phyloP scores from a whole-genome alignment of 306 rosid species.

The Crataegus laevigata region DNA sequence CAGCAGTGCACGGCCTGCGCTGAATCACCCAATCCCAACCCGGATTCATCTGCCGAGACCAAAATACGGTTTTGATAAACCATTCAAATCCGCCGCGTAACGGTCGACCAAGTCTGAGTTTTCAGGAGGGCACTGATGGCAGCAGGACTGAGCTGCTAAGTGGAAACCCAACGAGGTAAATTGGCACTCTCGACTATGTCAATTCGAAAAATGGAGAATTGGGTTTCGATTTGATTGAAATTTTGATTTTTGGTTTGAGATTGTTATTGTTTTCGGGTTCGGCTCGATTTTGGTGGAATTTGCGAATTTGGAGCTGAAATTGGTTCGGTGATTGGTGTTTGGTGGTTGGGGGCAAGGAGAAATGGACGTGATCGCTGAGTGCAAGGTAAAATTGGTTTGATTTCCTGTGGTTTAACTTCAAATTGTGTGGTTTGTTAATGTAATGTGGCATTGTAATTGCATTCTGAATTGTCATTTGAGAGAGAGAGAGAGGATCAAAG shows the following conservation, averaged over 20 bases:
- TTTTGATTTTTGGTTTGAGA: background rate
- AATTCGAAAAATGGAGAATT: too few species aligned
- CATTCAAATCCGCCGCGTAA: background rate
- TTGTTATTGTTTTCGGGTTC: background rate
- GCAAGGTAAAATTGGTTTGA: constrained; percentile 4
- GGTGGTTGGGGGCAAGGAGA: background rate
- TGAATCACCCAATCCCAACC: background rate
- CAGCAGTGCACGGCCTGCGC: background rate
- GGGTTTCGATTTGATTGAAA: background rate
- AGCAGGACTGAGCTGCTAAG: background rate
- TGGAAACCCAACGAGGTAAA: background rate
- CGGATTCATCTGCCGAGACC: background rate
- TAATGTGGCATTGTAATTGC: background rate
- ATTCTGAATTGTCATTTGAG: background rate
- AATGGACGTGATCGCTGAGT: constrained; percentile 1
- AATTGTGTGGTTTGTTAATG: background rate
- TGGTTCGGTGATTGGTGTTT: background rate
- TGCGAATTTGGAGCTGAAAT: background rate
- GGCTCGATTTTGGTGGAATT: background rate
- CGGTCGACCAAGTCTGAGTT: background rate
- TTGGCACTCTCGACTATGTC: background rate
- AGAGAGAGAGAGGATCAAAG: background rate
- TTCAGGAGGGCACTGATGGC: background rate
- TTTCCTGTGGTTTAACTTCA: background rate
- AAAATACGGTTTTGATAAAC: background rate